These are phyloP conservation scores for Trichoderma semiorbis DNA, from an alignment of 2,329 filamentous ascomycete species.

Conservation along the genomic window DNA sequence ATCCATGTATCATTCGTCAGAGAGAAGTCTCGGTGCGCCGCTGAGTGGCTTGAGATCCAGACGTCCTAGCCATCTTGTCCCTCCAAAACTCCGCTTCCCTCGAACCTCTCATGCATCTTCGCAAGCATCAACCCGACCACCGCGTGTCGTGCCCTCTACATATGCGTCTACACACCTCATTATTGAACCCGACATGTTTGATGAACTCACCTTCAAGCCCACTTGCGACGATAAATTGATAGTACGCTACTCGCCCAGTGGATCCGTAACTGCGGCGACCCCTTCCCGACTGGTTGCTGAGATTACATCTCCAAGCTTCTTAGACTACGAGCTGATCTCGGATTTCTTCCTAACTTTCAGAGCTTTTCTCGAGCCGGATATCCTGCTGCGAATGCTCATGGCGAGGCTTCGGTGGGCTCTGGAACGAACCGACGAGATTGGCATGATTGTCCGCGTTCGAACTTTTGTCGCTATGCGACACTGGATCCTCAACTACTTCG, in stretches of 20 bases:
- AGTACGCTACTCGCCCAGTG: conserved; percentile 74
- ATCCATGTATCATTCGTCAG: conserved; percentile 44
- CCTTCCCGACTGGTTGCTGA: conserved; percentile 89
- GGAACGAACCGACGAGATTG: conserved; percentile 72
- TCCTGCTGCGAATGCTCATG: conserved; percentile 79
- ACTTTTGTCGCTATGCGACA: conserved; percentile 94
- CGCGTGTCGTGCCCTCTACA: conserved; percentile 42
- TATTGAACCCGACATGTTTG: conserved; percentile 76
- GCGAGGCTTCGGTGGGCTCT: conserved; percentile 86
- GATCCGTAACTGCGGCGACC: conserved; percentile 82
- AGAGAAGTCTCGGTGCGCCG: conserved; percentile 27
- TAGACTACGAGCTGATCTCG: conserved; percentile 94
- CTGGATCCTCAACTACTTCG: conserved; percentile 97
- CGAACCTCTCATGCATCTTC: conserved; percentile 29
- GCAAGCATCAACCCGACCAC: conserved; percentile 36
- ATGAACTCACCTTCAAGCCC: conserved; percentile 74
- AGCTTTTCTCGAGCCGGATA: conserved; percentile 72
- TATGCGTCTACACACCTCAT: conserved; percentile 48
- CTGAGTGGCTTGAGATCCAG: conserved; percentile 30
- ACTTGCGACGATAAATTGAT: conserved; percentile 73
- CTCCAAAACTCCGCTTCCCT: conserved; percentile 35
- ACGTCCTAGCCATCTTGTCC: conserved; percentile 37
- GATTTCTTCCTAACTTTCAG: conserved; percentile 98
- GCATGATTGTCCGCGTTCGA: conserved; percentile 89
- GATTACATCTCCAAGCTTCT: conserved; percentile 91